These are phyloP conservation scores for Eucalyptus brandiana DNA, from an alignment of 345 rosid species.

Conservation along the genomic window DNA sequence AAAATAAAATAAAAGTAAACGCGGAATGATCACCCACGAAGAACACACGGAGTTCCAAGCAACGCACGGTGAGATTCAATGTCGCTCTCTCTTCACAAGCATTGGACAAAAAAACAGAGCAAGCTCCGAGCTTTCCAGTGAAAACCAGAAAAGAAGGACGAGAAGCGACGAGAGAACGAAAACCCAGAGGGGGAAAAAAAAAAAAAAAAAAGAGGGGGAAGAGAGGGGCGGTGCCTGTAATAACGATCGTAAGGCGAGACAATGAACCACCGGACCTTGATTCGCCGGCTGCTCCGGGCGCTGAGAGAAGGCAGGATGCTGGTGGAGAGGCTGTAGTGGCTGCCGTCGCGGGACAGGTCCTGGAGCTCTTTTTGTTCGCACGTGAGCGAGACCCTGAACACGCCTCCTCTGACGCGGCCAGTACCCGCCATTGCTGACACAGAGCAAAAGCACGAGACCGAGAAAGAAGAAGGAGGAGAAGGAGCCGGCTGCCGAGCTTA, in stretches of 20 bases:
- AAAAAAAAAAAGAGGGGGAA: neutral
- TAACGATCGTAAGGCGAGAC: conserved; percentile 76
- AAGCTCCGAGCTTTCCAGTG: neutral
- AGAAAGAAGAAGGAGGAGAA: neutral
- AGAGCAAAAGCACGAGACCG: neutral
- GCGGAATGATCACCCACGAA: neutral
- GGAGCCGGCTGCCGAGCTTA: neutral
- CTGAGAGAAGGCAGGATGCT: conserved; percentile 88
- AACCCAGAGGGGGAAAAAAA: neutral
- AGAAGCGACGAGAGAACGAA: neutral
- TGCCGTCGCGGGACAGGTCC: conserved; percentile 67
- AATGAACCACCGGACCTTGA: conserved; percentile 46
- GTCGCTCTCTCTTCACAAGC: neutral
- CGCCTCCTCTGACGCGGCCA: neutral
- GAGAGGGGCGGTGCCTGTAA: conserved; percentile 38
- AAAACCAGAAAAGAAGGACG: neutral
- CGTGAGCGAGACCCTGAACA: conserved; percentile 11
- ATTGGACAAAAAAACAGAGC: neutral
- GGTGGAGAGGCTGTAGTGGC: conserved; percentile 80
- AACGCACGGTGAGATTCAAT: neutral
- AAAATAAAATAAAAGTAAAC: neutral
- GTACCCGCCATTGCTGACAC: neutral
- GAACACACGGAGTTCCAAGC: neutral
- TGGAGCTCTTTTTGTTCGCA: conserved; percentile 61
- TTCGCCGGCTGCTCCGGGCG: conserved; percentile 64